Conservation (phyloP, 2,329 filamentous ascomycete genomes). For the Thielaviopsis euricoi region DNA sequence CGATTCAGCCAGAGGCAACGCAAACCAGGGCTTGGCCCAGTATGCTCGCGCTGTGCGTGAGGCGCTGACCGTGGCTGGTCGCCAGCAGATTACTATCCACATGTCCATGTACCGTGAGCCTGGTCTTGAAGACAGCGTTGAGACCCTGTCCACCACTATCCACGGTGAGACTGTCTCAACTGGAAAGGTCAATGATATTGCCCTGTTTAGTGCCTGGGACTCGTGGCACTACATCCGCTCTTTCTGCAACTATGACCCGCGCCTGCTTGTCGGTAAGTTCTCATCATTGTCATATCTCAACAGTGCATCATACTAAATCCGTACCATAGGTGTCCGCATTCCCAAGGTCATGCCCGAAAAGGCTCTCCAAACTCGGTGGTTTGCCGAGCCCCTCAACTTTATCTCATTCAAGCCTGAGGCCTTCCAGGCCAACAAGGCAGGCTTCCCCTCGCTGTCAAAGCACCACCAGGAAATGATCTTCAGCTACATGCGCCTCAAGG, state of each 20-base stretch:
- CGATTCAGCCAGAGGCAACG: constrained; percentile 36
- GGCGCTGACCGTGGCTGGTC: constrained; percentile 55
- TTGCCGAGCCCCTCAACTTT: constrained; percentile 49
- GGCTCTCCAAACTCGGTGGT: constrained; percentile 50
- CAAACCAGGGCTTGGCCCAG: constrained; percentile 42
- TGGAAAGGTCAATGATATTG: constrained; percentile 32
- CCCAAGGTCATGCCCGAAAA: constrained; percentile 42
- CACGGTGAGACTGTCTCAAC: constrained; percentile 16
- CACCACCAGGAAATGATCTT: constrained; percentile 45
- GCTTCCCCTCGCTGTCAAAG: constrained; percentile 44
- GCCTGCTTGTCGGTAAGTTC: constrained; percentile 67
- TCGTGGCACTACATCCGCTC: constrained; percentile 80
- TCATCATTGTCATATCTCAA: background rate
- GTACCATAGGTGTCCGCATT: constrained; percentile 20
- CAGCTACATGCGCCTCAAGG: constrained; percentile 47
- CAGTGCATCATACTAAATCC: background rate
- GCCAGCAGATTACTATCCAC: constrained; percentile 65
- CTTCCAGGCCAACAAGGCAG: constrained; percentile 44
- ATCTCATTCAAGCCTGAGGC: constrained; percentile 35
- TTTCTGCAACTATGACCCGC: constrained; percentile 67
- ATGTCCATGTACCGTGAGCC: constrained; percentile 69
- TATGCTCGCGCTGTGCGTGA: constrained; percentile 78
- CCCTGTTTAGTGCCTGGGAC: constrained; percentile 75
- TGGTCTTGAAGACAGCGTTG: constrained; percentile 33
- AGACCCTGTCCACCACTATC: constrained; percentile 30